Conservation (phyloP, 345 rosid species). For the Aethionema arabicum region DNA sequence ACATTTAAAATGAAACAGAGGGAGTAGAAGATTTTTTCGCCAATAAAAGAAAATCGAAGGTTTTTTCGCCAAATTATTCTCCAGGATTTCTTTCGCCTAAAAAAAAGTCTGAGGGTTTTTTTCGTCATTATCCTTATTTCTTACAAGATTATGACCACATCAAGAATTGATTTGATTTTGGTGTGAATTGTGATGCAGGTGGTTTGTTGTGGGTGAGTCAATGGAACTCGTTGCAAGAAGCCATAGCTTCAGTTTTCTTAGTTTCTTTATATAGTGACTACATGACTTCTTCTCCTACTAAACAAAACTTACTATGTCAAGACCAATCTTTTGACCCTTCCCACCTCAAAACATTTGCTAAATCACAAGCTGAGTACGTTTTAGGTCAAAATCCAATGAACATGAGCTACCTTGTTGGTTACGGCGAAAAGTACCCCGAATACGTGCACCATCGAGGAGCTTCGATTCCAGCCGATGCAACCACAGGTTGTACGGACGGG, state of each 20-base stretch:
- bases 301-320: conserved; percentile 51
- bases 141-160: no score
- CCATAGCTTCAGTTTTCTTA: conserved; percentile 80
- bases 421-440: conserved; percentile 53
- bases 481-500: conserved; percentile 64
- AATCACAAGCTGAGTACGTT: conserved; percentile 38
- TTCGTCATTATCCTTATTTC: no score
- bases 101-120: no score
- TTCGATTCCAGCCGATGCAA: conserved; percentile 67
- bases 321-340: conserved; percentile 51
- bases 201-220: conserved; percentile 82
- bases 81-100: no score
- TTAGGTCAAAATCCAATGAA: conserved; percentile 6
- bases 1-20: no score
- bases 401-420: conserved; percentile 15
- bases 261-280: conserved; percentile 78
- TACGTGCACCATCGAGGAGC: conserved; percentile 88
- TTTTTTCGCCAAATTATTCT: no score
- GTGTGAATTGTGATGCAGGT: conserved; percentile 40
- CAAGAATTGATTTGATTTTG: background rate
- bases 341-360: conserved; percentile 66
- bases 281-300: conserved; percentile 49
- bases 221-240: conserved; percentile 77
- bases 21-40: no score
- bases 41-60: no score